phyloP scores from a whole-genome alignment of 2,329 filamentous ascomycete species.

The Colletotrichum coccodes region DNA sequence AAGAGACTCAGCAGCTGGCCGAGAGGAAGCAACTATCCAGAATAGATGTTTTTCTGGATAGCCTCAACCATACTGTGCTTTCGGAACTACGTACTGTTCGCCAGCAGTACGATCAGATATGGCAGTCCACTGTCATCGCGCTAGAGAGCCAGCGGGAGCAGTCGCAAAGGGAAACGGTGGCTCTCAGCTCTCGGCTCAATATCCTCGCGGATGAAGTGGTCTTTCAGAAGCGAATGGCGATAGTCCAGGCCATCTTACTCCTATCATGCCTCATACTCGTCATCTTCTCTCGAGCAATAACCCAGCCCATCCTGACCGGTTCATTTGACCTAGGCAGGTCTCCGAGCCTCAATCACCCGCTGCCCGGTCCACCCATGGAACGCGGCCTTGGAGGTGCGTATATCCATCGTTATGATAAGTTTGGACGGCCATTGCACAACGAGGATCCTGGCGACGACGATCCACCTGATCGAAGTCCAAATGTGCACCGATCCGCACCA shows the following conservation, averaged over 20 bases:
- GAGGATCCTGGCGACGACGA: not conserved
- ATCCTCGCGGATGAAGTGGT: constrained; percentile 93
- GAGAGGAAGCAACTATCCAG: constrained; percentile 90
- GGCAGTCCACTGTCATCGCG: constrained; percentile 94
- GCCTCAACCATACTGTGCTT: constrained; percentile 88
- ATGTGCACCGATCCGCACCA: not conserved
- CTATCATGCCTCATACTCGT: constrained; percentile 88
- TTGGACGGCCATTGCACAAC: not conserved
- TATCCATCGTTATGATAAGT: constrained; percentile 12
- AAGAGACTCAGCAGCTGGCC: constrained; percentile 86
- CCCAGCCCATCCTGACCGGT: constrained; percentile 23
- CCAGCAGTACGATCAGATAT: constrained; percentile 93
- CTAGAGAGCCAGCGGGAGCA: constrained; percentile 89
- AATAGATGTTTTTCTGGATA: constrained; percentile 82
- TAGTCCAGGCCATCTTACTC: constrained; percentile 88
- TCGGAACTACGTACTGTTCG: constrained; percentile 81
- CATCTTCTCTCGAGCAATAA: constrained; percentile 69
- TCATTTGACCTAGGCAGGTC: constrained; percentile 17
- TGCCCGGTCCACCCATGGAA: not conserved
- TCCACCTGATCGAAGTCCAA: not conserved
- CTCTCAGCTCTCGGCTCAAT: constrained; percentile 82
- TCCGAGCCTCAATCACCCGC: constrained; percentile 3
- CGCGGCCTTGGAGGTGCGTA: not conserved
- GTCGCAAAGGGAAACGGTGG: constrained; percentile 84
- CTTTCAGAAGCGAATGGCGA: constrained; percentile 90